A percentile compares a stretch with the other conserved stretches of the same genome.
These are phyloP conservation scores for Coemansia sp. DNA, from an alignment of 192 early-diverging fungal genomes.

Conservation along the genomic window DNA sequence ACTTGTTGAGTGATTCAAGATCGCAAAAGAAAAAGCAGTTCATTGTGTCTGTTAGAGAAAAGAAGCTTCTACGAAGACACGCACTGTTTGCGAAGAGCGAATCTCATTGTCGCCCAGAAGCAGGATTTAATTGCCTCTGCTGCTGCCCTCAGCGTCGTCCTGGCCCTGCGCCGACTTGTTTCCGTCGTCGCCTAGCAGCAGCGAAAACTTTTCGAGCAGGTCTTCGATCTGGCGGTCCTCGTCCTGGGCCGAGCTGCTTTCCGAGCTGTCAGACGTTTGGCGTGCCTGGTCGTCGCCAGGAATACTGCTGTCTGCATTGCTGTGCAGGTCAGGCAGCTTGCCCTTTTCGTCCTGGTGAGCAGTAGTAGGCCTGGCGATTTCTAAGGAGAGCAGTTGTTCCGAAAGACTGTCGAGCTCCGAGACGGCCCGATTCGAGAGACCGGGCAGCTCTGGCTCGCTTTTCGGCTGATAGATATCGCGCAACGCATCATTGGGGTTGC, in stretches of 20 bases:
- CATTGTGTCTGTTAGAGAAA: too few species aligned
- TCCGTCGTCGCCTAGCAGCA: constrained; percentile 20
- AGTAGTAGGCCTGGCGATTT: background rate
- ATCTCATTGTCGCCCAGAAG: background rate
- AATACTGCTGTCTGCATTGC: background rate
- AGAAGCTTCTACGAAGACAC: too few species aligned
- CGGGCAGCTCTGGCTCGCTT: background rate
- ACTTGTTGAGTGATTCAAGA: too few species aligned
- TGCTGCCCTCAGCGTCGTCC: background rate
- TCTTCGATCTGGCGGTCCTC: constrained; percentile 32
- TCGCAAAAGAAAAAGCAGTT: too few species aligned
- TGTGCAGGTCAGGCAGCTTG: constrained; percentile 13
- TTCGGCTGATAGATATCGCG: background rate
- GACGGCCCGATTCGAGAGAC: background rate
- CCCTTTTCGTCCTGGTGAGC: constrained; percentile 12
- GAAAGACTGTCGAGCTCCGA: constrained; percentile 40
- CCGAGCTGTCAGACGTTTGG: background rate
- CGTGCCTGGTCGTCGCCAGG: background rate
- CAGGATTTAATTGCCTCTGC: background rate
- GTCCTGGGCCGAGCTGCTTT: background rate
- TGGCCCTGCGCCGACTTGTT: too few species aligned
- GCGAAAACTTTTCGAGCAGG: constrained; percentile 25
- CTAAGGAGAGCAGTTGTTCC: constrained; percentile 35
- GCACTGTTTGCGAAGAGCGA: too few species aligned
- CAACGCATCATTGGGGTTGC: background rate